Evolutionary conservation across 192 early-diverging fungal species (phyloP).

Genomic region (Oehlia diaphana): DNA sequence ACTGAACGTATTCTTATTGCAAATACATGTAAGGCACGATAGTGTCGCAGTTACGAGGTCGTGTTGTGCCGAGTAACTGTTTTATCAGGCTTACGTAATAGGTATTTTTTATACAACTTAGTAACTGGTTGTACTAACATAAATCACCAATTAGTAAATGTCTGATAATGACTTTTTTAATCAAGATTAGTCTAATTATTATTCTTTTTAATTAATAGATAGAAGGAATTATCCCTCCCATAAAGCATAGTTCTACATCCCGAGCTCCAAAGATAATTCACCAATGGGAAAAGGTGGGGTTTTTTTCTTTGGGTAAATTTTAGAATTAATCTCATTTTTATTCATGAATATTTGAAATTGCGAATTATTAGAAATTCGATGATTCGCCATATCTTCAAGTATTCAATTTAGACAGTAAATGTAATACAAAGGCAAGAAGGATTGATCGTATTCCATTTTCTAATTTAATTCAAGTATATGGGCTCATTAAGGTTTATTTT

Average conservation of each 20-base stretch:
- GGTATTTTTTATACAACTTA: too few species aligned
- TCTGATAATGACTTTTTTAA: background rate
- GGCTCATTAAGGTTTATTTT: conserved; percentile 11
- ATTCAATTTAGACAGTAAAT: background rate
- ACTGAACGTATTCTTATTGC: too few species aligned
- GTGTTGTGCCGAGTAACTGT: too few species aligned
- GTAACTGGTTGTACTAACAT: too few species aligned
- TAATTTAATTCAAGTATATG: background rate
- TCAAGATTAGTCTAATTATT: background rate
- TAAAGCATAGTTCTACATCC: background rate
- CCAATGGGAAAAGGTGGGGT: conserved; percentile 16
- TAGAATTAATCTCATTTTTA: background rate
- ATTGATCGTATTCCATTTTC: conserved; percentile 29
- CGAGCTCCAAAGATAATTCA: background rate
- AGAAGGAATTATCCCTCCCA: background rate
- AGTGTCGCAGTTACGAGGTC: too few species aligned
- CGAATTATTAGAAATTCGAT: conserved; percentile 16
- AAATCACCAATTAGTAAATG: too few species aligned
- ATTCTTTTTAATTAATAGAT: conserved; percentile 11
- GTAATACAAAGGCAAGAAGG: conserved; percentile 12
- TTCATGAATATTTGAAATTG: background rate
- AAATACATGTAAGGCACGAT: too few species aligned
- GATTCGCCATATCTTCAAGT: conserved; percentile 2
- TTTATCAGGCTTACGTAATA: too few species aligned
- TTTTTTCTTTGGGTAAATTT: background rate